Percentiles rank a stretch among this genome's conserved stretches.
These are phyloP conservation scores for Graphium sp. DNA, from an alignment of 2,329 filamentous ascomycete genomes.

Conservation along the genomic window DNA sequence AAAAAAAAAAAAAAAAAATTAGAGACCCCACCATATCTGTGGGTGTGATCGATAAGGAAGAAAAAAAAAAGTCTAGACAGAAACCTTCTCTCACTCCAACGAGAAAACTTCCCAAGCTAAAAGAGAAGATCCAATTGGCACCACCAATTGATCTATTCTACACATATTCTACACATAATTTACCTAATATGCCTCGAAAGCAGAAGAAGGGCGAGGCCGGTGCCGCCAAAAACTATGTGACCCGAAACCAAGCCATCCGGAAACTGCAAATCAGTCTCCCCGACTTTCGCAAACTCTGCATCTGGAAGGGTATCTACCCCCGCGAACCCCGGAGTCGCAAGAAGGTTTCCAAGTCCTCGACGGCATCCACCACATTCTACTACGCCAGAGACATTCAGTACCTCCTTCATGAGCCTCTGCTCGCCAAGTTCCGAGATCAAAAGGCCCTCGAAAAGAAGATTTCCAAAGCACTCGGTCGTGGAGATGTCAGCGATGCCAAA, in stretches of 20 bases:
- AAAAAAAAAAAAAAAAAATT: slow-evolving; percentile 8
- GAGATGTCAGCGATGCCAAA: slow-evolving; percentile 77
- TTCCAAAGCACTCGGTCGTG: slow-evolving; percentile 73
- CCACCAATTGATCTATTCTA: slow-evolving; percentile 1
- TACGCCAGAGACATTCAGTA: slow-evolving; percentile 95
- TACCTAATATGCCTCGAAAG: slow-evolving; percentile 47
- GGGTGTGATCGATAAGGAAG: too few relatives aligned
- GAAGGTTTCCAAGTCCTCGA: slow-evolving; percentile 85
- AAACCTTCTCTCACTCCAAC: slow-evolving; percentile 15
- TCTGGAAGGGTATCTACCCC: slow-evolving; percentile 99
- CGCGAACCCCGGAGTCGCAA: slow-evolving; percentile 94
- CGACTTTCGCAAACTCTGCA: slow-evolving; percentile 95
- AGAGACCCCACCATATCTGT: too few relatives aligned
- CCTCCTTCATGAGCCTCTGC: slow-evolving; percentile 85
- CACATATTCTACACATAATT: slow-evolving; percentile 4
- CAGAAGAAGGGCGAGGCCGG: slow-evolving; percentile 91
- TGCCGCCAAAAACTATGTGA: slow-evolving; percentile 96
- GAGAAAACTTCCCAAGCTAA: slow-evolving; percentile 6
- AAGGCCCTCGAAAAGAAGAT: slow-evolving; percentile 98
- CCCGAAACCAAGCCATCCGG: slow-evolving; percentile 87
- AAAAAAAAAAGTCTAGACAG: slow-evolving; percentile 13
- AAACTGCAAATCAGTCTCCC: slow-evolving; percentile 95
- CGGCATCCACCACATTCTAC: slow-evolving; percentile 81
- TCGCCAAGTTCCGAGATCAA: slow-evolving; percentile 91
- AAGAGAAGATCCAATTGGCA: slow-evolving; percentile 4